Evolutionary conservation across 2,329 filamentous ascomycete species (phyloP).

Genomic region (Exophiala mesophila): DNA sequence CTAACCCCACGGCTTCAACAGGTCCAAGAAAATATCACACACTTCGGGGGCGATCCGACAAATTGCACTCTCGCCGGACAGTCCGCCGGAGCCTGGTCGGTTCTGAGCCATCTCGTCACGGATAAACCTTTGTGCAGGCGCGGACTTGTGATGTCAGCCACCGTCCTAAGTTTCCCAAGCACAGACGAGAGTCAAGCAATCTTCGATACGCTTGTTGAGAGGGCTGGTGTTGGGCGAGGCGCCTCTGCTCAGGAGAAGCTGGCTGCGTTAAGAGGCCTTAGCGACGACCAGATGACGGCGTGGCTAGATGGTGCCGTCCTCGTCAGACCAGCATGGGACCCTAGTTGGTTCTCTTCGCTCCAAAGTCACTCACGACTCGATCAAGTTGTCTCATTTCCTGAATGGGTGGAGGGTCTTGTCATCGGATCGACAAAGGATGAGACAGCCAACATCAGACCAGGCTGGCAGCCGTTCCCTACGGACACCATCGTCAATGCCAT

Average conservation of each 20-base stretch:
- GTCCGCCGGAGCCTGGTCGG: constrained; percentile 26
- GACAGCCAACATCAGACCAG: background rate
- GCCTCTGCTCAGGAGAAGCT: constrained; percentile 5
- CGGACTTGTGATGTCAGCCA: constrained; percentile 6
- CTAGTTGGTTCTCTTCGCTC: constrained; percentile 5
- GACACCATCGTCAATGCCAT: background rate
- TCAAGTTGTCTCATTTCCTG: background rate
- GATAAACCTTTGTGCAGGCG: constrained; percentile 1
- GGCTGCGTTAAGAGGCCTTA: constrained; percentile 5
- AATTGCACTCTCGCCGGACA: constrained; percentile 37
- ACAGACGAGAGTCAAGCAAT: background rate
- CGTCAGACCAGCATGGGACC: constrained; percentile 6
- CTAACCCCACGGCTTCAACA: constrained; percentile 12
- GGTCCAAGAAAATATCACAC: constrained; percentile 28
- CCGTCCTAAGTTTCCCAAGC: background rate
- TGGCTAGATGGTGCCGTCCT: background rate
- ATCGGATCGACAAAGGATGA: constrained; percentile 7
- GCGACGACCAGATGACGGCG: background rate
- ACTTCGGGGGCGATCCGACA: constrained; percentile 35
- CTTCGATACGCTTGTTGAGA: constrained; percentile 4
- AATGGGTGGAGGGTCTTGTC: constrained; percentile 3
- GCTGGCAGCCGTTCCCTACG: background rate
- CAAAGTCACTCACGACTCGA: background rate
- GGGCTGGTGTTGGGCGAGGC: background rate
- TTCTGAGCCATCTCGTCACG: constrained; percentile 3